Conservation (phyloP, 768 basidiomycete genomes). For the Kwoniella shandongensis region DNA sequence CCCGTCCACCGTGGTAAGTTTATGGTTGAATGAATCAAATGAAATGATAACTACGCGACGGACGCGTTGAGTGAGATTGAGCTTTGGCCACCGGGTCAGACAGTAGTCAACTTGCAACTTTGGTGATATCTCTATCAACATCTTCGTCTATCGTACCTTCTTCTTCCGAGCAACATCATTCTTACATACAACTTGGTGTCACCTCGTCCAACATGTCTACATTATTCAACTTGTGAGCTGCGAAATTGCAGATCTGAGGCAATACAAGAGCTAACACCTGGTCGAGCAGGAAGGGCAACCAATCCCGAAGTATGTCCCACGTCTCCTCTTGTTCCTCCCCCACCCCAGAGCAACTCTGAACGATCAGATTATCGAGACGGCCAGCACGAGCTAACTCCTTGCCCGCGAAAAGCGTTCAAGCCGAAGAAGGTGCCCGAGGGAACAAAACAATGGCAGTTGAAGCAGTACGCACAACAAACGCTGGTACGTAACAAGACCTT, state of each 20-base stretch:
- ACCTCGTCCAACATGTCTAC: conserved; percentile 39
- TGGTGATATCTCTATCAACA: not conserved
- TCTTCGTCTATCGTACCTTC: not conserved
- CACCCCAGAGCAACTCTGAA: too few relatives aligned
- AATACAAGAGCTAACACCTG: conserved; percentile 7
- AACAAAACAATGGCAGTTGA: conserved; percentile 94
- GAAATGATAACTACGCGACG: too few relatives aligned
- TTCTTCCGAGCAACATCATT: too few relatives aligned
- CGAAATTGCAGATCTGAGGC: not conserved
- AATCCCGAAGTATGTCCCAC: conserved; percentile 36
- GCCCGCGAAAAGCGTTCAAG: conserved; percentile 69
- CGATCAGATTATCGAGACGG: too few relatives aligned
- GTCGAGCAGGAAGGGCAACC: conserved; percentile 30
- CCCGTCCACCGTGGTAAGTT: not conserved
- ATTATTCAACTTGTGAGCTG: conserved; percentile 50
- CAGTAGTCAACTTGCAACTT: not conserved
- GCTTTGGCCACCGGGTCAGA: too few relatives aligned
- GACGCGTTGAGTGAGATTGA: not conserved
- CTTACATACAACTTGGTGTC: too few relatives aligned
- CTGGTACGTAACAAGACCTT: conserved; percentile 32
- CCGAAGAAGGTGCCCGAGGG: conserved; percentile 93
- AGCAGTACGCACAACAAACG: conserved; percentile 66
- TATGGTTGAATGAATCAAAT: too few relatives aligned
- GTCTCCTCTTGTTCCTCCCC: not conserved
- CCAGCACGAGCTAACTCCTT: too few relatives aligned